Evolutionary conservation across 192 early-diverging fungal genomes (phyloP).

Genomic region (Phycomyces blakesleeanus): DNA sequence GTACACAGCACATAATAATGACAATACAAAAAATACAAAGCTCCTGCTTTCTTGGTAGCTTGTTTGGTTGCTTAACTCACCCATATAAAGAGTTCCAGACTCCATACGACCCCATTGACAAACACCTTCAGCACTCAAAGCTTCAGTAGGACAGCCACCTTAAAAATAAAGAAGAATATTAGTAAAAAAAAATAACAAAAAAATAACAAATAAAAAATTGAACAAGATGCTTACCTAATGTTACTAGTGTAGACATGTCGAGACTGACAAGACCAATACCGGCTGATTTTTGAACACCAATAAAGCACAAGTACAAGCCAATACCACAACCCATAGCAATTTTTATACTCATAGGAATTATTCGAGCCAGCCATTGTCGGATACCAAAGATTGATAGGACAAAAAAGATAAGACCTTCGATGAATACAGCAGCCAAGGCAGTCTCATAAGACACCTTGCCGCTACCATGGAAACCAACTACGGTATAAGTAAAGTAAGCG

Average conservation of each 20-base stretch:
- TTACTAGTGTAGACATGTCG: conserved; percentile 62
- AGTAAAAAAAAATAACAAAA: no score
- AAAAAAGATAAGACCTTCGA: conserved; percentile 79
- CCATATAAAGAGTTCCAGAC: conserved; percentile 40
- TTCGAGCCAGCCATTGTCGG: conserved; percentile 70
- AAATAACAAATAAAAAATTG: background rate
- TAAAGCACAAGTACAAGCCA: conserved; percentile 75
- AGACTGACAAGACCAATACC: conserved; percentile 73
- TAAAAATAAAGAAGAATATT: background rate
- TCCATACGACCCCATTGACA: conserved; percentile 63
- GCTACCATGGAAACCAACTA: conserved; percentile 70
- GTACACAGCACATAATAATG: no score
- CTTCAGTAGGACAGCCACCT: conserved; percentile 52
- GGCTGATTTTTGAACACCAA: conserved; percentile 74
- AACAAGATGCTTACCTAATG: conserved; percentile 43
- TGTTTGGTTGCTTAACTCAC: no score
- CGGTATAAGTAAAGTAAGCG: conserved; percentile 80
- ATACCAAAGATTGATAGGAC: conserved; percentile 71
- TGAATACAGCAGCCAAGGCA: conserved; percentile 71
- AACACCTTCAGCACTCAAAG: conserved; percentile 53
- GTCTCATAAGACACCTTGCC: conserved; percentile 63
- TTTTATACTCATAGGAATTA: conserved; percentile 68
- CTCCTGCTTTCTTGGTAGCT: no score
- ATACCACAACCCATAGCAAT: conserved; percentile 76
- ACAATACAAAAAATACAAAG: no score